phyloP scores from a whole-genome alignment of 352 stramenopile genomes.

The Phytopythium oedochilum region DNA sequence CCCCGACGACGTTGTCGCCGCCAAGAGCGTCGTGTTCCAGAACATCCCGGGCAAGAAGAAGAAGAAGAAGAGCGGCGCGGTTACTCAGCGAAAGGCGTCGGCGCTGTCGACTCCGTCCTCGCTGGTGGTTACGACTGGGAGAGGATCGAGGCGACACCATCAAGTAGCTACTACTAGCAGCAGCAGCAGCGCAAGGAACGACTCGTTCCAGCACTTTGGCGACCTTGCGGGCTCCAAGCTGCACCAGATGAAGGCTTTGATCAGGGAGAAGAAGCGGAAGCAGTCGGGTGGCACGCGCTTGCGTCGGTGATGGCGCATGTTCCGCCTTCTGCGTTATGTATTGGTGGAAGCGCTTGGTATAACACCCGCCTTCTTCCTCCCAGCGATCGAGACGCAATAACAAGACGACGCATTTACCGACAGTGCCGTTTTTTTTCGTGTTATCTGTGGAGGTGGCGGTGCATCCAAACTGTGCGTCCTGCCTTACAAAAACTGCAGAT shows the following conservation, averaged over 20 bases:
- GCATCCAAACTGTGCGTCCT: too few species aligned
- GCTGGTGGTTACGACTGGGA: neutral
- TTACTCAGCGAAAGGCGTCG: neutral
- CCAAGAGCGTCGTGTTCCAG: constrained; percentile 56
- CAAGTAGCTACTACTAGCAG: neutral
- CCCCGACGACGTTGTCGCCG: constrained; percentile 45
- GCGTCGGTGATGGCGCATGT: neutral
- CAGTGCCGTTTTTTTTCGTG: too few species aligned
- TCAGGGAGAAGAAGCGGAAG: constrained; percentile 9
- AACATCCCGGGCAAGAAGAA: constrained; percentile 31
- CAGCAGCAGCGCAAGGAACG: constrained; percentile 10
- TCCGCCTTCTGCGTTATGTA: too few species aligned
- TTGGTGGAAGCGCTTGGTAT: too few species aligned
- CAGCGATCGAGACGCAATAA: too few species aligned
- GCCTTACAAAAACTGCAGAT: too few species aligned
- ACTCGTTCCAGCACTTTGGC: constrained; percentile 64
- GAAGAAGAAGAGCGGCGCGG: neutral
- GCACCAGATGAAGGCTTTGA: constrained; percentile 31
- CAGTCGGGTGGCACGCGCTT: neutral
- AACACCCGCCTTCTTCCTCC: too few species aligned
- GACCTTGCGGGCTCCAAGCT: constrained; percentile 45
- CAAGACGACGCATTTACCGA: too few species aligned
- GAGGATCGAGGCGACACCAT: neutral
- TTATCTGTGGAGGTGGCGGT: too few species aligned
- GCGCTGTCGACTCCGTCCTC: neutral